Base-by-base conservation (phyloP, 305 asterid genomes). In the Petunia hybrid region DNA sequence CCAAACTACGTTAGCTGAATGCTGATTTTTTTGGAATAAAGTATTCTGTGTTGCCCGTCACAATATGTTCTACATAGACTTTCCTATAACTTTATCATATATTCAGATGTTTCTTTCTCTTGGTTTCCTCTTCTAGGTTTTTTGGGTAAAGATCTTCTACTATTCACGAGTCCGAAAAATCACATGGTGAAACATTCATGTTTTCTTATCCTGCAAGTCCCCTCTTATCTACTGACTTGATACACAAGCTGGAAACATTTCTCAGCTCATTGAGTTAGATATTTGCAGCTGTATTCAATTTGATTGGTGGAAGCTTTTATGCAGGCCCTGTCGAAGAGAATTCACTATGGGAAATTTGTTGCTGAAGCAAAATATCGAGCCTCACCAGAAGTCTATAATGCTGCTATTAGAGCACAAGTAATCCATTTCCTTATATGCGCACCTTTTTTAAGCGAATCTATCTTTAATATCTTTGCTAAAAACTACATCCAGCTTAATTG, bases 311-410 rank as follows among this genome's bases (percentile, higher is more conserved):
- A 64, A 38, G 38, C 66, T 48, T 14, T 10, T 67, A 55, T 76
- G 86, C 85, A 95, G 98, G 86, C 84, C 51, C 84, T 95, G 81
- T 93, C 98, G 12, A 95, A 95, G 90, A 90, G 99, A 87, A 91
- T 92, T 80, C 99, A 95, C 87, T 95, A 93, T 1, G 98, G 98
- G 36, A 95, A 92, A 87, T 95, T 95, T 80, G 99, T 95, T 16
- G 98, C 99, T 12, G 99, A 95, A 85, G 97, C 98, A 3, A 95
- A 93, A 83, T 93, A 89, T 60, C 88, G 87, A 22, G 91, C 85
- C 38, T 90, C 94, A n/a, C 97, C 99, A 2, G 95, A 91, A 76
- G 90, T 84, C 67, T 94, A 91, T 62, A 77, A 66, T 39, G 81
- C 96, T 76, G 97, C 97, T 56, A 95, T 95, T 8, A 55, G 35